Base-by-base conservation (phyloP, 2,329 filamentous ascomycete genomes). In the Lasiodiplodia gonubiensis region DNA sequence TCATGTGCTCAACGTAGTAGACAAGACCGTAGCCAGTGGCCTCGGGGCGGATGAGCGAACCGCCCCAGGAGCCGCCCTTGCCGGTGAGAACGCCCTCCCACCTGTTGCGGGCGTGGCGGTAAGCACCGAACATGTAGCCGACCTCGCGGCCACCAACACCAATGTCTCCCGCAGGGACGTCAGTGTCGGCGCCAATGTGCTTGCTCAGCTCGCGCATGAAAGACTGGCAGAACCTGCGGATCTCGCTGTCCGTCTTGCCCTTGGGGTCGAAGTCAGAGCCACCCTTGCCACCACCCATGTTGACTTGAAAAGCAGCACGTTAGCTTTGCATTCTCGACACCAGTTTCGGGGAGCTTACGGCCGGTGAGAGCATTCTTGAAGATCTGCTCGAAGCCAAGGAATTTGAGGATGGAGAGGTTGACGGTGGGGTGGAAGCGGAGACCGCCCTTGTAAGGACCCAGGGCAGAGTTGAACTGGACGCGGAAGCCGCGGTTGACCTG, bases 331-430 rank as follows among this genome's bases (percentile, higher is more conserved):
- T 37, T 2, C 35, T 16, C 25, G 27, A n/a, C 25, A 2, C 18
- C 18, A 8, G 33, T n/a, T 7, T 14, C 3, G 18, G 7, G 27
- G 12, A 27, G 76, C 92, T 86, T 85, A 94, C 91, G 84, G 78
- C 95, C 95, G 70, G 95, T 98, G 74, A 98, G 85, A 73, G 95
- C 95, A 92, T 98, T 98, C 89, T 98, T 98, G 88, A 98, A 98
- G 84, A 94, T 96, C 85, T 98, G 95, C 89, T 99, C 95, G 77
- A 98, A 98, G 72, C 94, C 95, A 78, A 99, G 88, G 85, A 98
- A 98, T 86, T 99, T 99, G 76, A 99, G 88, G 77, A 88, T 85
- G 67, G 84, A 87, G 65, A 90, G 84, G 79, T 90, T 95, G 81
- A 95, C 92, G 12, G 90, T 89, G 70, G 94, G 95, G 82, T 99